Evolutionary conservation across 352 stramenopile genomes (phyloP).

Genomic region (Pythium periplocum): DNA sequence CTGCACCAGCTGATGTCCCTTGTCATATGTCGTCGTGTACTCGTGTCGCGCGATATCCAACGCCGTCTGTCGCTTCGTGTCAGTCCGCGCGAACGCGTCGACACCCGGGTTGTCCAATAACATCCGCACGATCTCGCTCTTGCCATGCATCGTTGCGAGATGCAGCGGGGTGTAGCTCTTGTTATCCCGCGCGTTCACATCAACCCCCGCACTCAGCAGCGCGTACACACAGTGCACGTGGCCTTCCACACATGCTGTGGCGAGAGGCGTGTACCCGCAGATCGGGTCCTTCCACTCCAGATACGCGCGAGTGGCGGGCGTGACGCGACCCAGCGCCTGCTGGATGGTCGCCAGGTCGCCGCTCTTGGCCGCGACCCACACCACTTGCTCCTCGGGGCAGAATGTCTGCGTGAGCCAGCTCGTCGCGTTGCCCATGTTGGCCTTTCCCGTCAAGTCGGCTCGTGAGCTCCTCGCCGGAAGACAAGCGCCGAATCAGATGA

Average conservation of each 20-base stretch:
- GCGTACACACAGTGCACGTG: constrained; percentile 55
- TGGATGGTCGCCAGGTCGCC: constrained; percentile 51
- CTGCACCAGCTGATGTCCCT: constrained; percentile 38
- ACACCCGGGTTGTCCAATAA: constrained; percentile 47
- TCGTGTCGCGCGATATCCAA: constrained; percentile 66
- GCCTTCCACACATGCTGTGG: constrained; percentile 51
- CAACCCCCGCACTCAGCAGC: constrained; percentile 46
- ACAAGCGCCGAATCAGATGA: too few relatives aligned
- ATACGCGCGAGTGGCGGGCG: constrained; percentile 53
- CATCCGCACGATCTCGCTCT: constrained; percentile 63
- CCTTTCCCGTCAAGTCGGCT: too few relatives aligned
- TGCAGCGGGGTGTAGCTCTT: constrained; percentile 67
- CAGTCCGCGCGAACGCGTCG: constrained; percentile 50
- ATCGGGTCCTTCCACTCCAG: constrained; percentile 66
- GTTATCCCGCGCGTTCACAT: constrained; percentile 52
- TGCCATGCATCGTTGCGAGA: constrained; percentile 47
- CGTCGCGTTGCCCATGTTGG: constrained; percentile 61
- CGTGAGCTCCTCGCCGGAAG: too few relatives aligned
- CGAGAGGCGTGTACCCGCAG: constrained; percentile 60
- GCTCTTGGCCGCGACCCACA: constrained; percentile 74
- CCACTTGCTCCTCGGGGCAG: constrained; percentile 64
- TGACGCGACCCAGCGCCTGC: constrained; percentile 41
- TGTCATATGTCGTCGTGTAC: constrained; percentile 34
- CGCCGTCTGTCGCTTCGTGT: constrained; percentile 47
- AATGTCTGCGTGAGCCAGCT: constrained; percentile 71